phyloP scores from a whole-genome alignment of 441 rosid genomes.

The Populus trichocarpa region DNA sequence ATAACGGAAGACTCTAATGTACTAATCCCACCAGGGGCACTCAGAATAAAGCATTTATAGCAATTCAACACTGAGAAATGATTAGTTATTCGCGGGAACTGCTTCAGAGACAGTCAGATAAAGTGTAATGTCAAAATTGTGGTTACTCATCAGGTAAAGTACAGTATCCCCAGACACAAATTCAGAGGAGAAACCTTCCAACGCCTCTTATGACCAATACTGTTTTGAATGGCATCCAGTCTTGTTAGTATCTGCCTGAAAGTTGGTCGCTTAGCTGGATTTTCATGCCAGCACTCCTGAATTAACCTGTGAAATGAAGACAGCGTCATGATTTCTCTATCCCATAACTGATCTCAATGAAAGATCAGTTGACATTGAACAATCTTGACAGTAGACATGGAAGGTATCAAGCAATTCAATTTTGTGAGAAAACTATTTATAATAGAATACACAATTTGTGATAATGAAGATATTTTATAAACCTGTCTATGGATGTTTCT shows the following conservation, averaged over 20 bases:
- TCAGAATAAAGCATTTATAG: not conserved
- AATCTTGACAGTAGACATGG: not conserved
- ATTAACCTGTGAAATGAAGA: constrained; percentile 53
- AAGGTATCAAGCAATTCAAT: not conserved
- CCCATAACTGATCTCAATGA: not conserved
- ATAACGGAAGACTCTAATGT: not conserved
- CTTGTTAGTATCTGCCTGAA: constrained; percentile 65
- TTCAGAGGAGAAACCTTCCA: constrained; percentile 61
- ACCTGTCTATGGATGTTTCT: not conserved
- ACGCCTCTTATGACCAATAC: constrained; percentile 53
- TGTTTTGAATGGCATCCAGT: constrained; percentile 56
- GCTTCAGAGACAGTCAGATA: not conserved
- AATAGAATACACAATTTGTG: not conserved
- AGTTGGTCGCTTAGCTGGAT: constrained; percentile 74
- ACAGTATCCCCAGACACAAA: not conserved
- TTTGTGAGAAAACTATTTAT: not conserved
- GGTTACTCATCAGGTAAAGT: not conserved
- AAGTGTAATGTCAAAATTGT: not conserved
- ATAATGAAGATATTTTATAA: not conserved
- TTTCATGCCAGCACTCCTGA: constrained; percentile 89
- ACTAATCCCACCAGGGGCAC: not conserved
- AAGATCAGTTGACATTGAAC: not conserved
- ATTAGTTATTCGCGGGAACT: not conserved
- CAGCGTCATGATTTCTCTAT: not conserved
- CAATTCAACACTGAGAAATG: not conserved